Evolutionary conservation across 23 red algal species (phyloP).

Genomic region (Gracilaria gracilis): DNA sequence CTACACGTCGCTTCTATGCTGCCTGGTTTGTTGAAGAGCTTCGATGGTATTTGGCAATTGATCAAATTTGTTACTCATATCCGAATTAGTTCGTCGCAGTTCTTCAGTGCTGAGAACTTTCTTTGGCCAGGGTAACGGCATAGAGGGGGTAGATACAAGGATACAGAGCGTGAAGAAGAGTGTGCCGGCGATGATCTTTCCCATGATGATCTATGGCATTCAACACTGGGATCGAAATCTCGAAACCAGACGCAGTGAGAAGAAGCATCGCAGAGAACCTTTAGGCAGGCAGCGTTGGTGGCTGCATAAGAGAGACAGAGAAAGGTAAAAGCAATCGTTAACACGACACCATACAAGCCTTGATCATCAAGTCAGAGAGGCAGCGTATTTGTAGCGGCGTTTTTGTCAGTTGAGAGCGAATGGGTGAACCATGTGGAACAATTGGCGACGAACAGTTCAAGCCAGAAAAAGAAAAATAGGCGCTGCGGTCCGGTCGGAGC

Average conservation of each 20-base stretch:
- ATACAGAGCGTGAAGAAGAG: not conserved
- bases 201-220: not conserved
- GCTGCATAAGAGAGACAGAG: no score
- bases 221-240: not conserved
- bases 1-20: slow-evolving; percentile 47
- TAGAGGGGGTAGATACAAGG: not conserved
- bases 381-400: not conserved
- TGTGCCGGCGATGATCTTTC: not conserved
- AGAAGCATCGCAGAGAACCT: no score
- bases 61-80: slow-evolving; percentile 45
- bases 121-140: slow-evolving; percentile 1
- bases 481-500: not conserved
- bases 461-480: not conserved
- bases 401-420: not conserved
- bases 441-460: not conserved
- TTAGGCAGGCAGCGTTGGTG: no score
- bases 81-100: slow-evolving; percentile 36
- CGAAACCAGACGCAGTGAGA: no score
- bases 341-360: not conserved
- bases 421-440: not conserved
- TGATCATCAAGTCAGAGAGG: not conserved
- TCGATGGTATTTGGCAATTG: slow-evolving; percentile 61
- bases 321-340: not conserved
- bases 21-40: slow-evolving; percentile 49
- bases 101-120: slow-evolving; percentile 37